Percentiles rank a stretch among this genome's conserved stretches.
These are phyloP conservation scores for Paratinospora sagittata DNA, from an alignment of 164 flowering plant species.

Conservation along the genomic window DNA sequence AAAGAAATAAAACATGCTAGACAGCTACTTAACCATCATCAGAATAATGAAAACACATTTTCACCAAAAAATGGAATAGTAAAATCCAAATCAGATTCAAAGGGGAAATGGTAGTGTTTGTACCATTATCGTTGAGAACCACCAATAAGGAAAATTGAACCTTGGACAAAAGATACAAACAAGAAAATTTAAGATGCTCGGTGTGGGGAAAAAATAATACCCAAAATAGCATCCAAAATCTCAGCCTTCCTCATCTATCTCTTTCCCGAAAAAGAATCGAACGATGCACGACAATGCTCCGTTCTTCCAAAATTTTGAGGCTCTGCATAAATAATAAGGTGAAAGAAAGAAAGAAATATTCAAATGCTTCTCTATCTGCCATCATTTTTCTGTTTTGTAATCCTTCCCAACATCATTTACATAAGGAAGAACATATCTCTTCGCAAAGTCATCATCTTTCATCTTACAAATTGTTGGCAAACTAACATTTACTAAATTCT, in stretches of 20 bases:
- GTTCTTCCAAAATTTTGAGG: background rate
- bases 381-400: background rate
- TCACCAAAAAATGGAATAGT: no score
- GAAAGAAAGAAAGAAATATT: background rate
- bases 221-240: background rate
- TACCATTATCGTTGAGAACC: no score
- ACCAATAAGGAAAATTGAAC: background rate
- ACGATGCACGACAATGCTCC: background rate
- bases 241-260: background rate
- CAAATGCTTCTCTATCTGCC: background rate
- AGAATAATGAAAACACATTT: no score
- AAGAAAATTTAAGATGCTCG: background rate
- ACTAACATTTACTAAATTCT: conserved; percentile 1
- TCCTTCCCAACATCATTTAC: background rate
- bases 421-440: conserved; percentile 8
- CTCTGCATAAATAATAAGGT: background rate
- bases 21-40: no score
- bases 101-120: no score
- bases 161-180: background rate
- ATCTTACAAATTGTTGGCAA: conserved; percentile 1
- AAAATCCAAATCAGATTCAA: no score
- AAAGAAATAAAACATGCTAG: no score
- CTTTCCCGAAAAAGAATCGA: background rate
- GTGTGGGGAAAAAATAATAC: background rate
- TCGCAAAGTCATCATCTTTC: background rate